Base-by-base conservation (phyloP, 768 basidiomycete genomes). In the Psilocybe cubensis region DNA sequence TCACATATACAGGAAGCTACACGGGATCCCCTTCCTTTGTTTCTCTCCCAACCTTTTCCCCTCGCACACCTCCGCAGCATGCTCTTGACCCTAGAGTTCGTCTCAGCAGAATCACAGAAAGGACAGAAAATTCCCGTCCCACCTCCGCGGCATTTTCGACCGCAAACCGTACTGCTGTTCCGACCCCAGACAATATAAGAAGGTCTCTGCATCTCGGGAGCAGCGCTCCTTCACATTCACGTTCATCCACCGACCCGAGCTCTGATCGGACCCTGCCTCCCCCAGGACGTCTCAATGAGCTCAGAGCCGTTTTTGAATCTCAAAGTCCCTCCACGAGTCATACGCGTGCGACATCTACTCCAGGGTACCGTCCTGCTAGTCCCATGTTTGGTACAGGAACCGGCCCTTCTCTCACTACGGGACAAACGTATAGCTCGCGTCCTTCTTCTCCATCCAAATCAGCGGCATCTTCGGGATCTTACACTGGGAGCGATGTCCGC, bases 101-200 rank as follows among this genome's bases (percentile, higher is more conserved):
- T 9, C 77, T 93, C 18, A 93, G 91, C 66, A 87, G 83, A 2
- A 94, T 94, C 57, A 83, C 90, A 3, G 92, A 94, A 68, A 82
- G 79, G 44, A 91, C 89, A 1, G 92, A 94, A 71, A 84, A 88
- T 28, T 74, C 88, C 0, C 84, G 89, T 25, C 89, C 89, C 0
- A 70, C 72, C 5, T 80, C 84, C 0, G 75, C 75, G 10, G 68
- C 76, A 0, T 77, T 75, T 61, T 73, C 73, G 3, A 51, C 59
- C 21, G 59, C 64, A 38, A 65, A 65, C 8, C 69, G 81, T 53
- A 77, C 72, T 28, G 63, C 67, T 9, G 80, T 72, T 61, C 73
- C 74, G 28, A 74, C 79, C 38, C 76, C 77, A 20, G 83, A 85
- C 48, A 76, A 70, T 20, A 70, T 75, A 43, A 77, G 82, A 25